A percentile compares a stretch with the other conserved stretches of the same genome.
These are phyloP conservation scores for Aspergillus sparsus DNA, from an alignment of 495 filamentous ascomycete genomes.

Conservation along the genomic window DNA sequence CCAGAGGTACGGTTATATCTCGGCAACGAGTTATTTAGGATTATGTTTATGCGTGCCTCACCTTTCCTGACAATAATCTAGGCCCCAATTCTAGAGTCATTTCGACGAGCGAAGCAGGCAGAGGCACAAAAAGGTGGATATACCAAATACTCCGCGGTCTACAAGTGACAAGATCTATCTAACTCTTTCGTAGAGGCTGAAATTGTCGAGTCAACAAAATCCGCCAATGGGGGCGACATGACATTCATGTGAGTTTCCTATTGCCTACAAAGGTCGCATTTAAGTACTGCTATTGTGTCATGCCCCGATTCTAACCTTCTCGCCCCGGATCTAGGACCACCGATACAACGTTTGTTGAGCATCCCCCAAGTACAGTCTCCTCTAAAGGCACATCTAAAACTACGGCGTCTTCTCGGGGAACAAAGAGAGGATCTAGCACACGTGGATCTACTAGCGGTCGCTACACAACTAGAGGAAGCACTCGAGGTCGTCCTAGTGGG, in stretches of 20 bases:
- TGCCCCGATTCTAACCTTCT: neutral
- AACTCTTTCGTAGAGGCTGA: conserved; percentile 33
- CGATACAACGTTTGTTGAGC: conserved; percentile 91
- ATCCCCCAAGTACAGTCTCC: conserved; percentile 65
- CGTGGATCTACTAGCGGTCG: conserved; percentile 46
- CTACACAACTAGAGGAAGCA: conserved; percentile 42
- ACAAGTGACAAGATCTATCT: neutral
- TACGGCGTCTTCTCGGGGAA: conserved; percentile 31
- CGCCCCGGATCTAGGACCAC: conserved; percentile 64
- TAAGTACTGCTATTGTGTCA: neutral
- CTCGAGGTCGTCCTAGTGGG: conserved; percentile 42
- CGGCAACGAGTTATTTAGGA: neutral
- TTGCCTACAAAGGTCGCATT: neutral
- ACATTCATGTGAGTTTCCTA: conserved; percentile 75
- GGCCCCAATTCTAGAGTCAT: conserved; percentile 71
- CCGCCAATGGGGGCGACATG: conserved; percentile 62
- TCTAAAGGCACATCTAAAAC: conserved; percentile 67
- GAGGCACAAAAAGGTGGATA: conserved; percentile 45
- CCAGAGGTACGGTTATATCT: conserved; percentile 65
- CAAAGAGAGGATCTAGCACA: conserved; percentile 29
- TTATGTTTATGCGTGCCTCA: no score
- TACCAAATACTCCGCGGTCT: neutral
- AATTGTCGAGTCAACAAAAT: conserved; percentile 26
- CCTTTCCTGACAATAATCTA: conserved; percentile 23
- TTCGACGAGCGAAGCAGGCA: conserved; percentile 64